A percentile compares a stretch with the other conserved stretches of the same genome.
phyloP scores from a whole-genome alignment of 805 yeast genomes.

The Myxozyma neotropica region DNA sequence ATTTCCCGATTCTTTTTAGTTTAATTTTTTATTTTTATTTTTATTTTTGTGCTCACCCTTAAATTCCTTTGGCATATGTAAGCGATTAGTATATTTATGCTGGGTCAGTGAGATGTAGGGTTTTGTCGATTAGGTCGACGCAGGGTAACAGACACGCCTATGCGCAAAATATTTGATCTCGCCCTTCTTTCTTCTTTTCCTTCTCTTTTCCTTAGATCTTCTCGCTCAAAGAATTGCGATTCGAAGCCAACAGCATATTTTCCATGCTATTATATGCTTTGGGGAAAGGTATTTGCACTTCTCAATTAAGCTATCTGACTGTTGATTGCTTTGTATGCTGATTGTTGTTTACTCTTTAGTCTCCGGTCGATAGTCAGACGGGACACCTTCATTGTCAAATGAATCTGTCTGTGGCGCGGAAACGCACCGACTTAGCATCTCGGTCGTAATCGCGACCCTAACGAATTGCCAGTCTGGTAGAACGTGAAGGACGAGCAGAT shows the following conservation, averaged over 20 bases:
- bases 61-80: no score
- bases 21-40: no score
- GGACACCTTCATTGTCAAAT: neutral
- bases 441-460: constrained; percentile 30
- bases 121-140: no score
- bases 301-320: neutral
- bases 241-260: constrained; percentile 40
- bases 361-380: constrained; percentile 41
- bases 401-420: constrained; percentile 31
- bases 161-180: neutral
- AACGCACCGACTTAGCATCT: constrained; percentile 35
- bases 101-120: no score
- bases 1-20: neutral
- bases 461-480: neutral
- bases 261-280: constrained; percentile 36
- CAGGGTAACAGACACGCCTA: no score
- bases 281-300: constrained; percentile 41
- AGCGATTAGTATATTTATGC: no score
- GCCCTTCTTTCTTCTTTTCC: neutral
- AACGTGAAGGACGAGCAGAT: constrained; percentile 10
- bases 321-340: neutral
- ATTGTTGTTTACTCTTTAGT: constrained; percentile 16
- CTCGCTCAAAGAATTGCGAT: constrained; percentile 40
- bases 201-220: constrained; percentile 14
- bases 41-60: no score